Evolutionary conservation across 2,329 filamentous ascomycete species (phyloP).

Genomic region (Curvularia sp.): DNA sequence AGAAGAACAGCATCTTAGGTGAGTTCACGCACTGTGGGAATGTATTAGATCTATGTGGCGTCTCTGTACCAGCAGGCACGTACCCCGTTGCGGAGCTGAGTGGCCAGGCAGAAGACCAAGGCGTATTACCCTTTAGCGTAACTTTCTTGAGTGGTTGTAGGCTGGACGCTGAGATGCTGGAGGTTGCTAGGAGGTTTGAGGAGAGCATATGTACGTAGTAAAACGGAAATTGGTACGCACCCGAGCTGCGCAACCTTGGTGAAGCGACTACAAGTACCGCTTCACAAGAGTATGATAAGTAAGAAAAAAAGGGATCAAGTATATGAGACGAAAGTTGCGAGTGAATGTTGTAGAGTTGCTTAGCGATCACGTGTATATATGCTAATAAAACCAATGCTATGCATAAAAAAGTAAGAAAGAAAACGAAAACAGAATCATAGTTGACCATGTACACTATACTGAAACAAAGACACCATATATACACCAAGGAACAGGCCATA

Average conservation of each 20-base stretch:
- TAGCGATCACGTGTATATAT: background rate
- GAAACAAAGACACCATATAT: background rate
- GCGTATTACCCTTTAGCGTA: conserved; percentile 52
- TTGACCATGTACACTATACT: background rate
- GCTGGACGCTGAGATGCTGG: conserved; percentile 51
- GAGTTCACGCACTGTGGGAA: conserved; percentile 68
- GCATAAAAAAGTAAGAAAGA: background rate
- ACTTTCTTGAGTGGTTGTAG: conserved; percentile 51
- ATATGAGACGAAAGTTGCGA: background rate
- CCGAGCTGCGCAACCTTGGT: background rate
- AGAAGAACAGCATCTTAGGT: conserved; percentile 58
- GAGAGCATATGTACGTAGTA: conserved; percentile 5
- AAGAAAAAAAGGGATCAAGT: background rate
- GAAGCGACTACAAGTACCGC: background rate
- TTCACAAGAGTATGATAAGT: background rate
- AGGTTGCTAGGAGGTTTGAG: conserved; percentile 48
- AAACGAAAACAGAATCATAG: background rate
- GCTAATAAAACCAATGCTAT: conserved; percentile 1
- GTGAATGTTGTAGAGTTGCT: background rate
- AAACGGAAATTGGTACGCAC: background rate
- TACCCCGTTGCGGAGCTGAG: conserved; percentile 42
- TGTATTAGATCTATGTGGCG: conserved; percentile 61
- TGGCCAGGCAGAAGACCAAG: conserved; percentile 32
- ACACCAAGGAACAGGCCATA: conserved; percentile 3
- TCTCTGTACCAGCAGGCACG: conserved; percentile 58